A percentile compares a stretch with the other conserved stretches of the same genome.
phyloP scores from a whole-genome alignment of 345 rosid species.

The Clarkia xantiana region DNA sequence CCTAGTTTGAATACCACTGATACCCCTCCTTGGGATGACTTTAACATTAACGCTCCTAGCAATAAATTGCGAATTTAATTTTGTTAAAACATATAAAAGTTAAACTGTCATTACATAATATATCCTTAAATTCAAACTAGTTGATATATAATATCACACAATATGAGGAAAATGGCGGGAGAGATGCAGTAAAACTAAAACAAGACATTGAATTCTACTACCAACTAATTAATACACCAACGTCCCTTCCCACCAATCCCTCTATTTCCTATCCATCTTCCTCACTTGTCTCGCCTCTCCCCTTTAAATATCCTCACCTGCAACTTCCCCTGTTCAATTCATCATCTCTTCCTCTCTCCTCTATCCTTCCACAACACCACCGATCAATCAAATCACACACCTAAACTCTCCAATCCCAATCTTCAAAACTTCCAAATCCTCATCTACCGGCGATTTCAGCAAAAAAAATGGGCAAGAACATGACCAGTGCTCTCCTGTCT shows the following conservation, averaged over 20 bases:
- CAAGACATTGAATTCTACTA: slow-evolving; percentile 1
- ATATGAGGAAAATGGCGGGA: neutral
- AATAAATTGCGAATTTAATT: too few relatives aligned
- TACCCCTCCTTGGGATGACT: too few relatives aligned
- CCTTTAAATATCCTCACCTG: slow-evolving; percentile 19
- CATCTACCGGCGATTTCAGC: neutral
- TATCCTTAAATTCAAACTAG: too few relatives aligned
- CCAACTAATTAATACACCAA: slow-evolving; percentile 1
- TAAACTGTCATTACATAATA: too few relatives aligned
- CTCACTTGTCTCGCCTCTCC: neutral
- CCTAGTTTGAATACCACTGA: too few relatives aligned
- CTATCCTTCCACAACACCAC: neutral
- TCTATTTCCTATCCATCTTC: slow-evolving; percentile 5
- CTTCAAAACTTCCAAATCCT: slow-evolving; percentile 3
- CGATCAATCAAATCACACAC: neutral
- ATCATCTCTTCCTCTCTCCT: slow-evolving; percentile 13
- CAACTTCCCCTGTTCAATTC: slow-evolving; percentile 14
- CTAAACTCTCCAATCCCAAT: neutral
- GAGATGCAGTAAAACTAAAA: neutral
- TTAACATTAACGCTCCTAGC: too few relatives aligned
- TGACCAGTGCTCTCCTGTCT: slow-evolving; percentile 29
- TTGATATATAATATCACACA: too few relatives aligned
- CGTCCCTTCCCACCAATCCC: neutral
- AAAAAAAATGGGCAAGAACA: slow-evolving; percentile 13
- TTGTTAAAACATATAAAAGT: too few relatives aligned